Evolutionary conservation across 108 stramenopile genomes (phyloP).

Genomic region (Stephanodiscus triporus): DNA sequence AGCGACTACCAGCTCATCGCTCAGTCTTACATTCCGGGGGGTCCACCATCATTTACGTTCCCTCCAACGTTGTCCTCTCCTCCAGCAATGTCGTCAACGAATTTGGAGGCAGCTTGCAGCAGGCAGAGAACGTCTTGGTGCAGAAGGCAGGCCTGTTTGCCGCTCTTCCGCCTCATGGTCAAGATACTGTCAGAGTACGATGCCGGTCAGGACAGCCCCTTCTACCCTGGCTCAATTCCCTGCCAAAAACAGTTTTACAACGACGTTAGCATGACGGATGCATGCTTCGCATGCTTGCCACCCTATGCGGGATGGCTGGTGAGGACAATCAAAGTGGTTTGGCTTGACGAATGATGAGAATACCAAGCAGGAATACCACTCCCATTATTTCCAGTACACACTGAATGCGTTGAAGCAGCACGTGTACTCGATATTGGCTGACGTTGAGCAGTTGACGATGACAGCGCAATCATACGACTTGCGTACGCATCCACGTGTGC

Average conservation of each 20-base stretch:
- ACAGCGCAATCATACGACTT: slow-evolving; percentile 41
- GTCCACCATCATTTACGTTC: slow-evolving; percentile 31
- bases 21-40: slow-evolving; percentile 23
- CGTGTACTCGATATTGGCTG: slow-evolving; percentile 18
- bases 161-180: slow-evolving; percentile 41
- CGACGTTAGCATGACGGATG: slow-evolving; percentile 38
- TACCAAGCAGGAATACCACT: slow-evolving; percentile 38
- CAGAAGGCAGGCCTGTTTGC: slow-evolving; percentile 21
- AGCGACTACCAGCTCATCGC: slow-evolving; percentile 27
- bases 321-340: too few relatives aligned
- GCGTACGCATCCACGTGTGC: slow-evolving; percentile 42
- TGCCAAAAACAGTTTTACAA: slow-evolving; percentile 37
- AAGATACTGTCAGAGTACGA: slow-evolving; percentile 46
- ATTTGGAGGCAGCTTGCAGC: slow-evolving; percentile 19
- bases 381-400: slow-evolving; percentile 38
- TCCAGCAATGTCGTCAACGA: slow-evolving; percentile 17
- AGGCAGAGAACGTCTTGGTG: slow-evolving; percentile 25
- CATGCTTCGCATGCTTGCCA: slow-evolving; percentile 37
- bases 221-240: slow-evolving; percentile 36
- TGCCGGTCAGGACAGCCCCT: slow-evolving; percentile 24
- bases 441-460: slow-evolving; percentile 25
- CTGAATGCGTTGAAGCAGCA: slow-evolving; percentile 35
- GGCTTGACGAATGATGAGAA: slow-evolving; percentile 24
- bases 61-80: slow-evolving; percentile 22
- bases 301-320: slow-evolving; percentile 33